Evolutionary conservation across 2,329 filamentous ascomycete species (phyloP), one percentile per base, ranked within the genome.

Genomic region (Penicillium thymicola): DNA sequence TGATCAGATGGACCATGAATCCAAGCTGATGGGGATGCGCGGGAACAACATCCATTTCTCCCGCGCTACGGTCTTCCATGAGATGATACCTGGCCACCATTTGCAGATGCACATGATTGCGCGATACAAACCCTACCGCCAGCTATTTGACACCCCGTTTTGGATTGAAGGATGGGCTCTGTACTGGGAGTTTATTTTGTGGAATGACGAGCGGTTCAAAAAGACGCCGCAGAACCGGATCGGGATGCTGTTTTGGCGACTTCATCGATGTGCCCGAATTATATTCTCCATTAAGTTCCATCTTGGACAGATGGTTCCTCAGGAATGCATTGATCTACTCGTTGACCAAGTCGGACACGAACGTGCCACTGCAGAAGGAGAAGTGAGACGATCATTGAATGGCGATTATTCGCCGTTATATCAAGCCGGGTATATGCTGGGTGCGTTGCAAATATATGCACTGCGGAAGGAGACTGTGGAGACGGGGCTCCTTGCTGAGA

Each of bases 181-280:
- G 61, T 86, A 86, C 66, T 85, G 83, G 83, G 84, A 86, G 70
- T 74, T 85, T 62, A 66, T 84, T 18, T 73, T 86, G 16, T 86
- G 82, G 82, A 69, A 81, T 41, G 75, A 80, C 28, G 76, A 76
- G 30, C 76, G 79, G 60, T 85, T 84, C 62, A 77, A 79, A 54
- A 71, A 72, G 4, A 74, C 75, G 0, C 75, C 82, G 0, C 78
- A 82, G 57, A 80, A 85, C 59, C 75, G 76, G 38, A 76, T 86
- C 23, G 83, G 83, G 0, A 82, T 84, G 59, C 69, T 86, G 8
- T 86, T 85, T 66, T 86, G 83, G 83, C 77, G 82, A 14, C 84
- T 86, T 79, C 83, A 86, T 66, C 80, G 84, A 28, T 85, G 83
- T 61, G 79, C 80, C 6, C 79, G 84, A 37, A 85, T 85, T n/a